Evolutionary conservation across 2,329 filamentous ascomycete genomes (phyloP).

Genomic region (Pseudogymnoascus sp.): DNA sequence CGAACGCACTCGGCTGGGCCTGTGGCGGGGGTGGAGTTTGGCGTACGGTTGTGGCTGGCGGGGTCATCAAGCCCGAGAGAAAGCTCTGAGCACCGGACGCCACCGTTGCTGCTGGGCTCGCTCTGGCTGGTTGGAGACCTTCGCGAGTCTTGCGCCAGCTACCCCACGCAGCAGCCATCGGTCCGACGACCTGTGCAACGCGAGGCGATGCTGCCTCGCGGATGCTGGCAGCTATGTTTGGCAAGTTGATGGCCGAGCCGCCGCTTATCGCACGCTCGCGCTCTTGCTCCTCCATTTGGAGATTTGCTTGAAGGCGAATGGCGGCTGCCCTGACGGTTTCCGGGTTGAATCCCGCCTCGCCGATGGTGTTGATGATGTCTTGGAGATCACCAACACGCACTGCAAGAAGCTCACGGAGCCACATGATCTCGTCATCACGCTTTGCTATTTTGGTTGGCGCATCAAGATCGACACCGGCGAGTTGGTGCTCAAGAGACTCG

Average conservation of each 20-base stretch:
- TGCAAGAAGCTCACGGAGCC: slow-evolving; percentile 86
- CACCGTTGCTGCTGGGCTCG: slow-evolving; percentile 36
- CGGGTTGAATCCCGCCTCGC: slow-evolving; percentile 66
- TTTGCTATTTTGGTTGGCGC: slow-evolving; percentile 78
- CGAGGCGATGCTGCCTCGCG: slow-evolving; percentile 66
- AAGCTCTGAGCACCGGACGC: slow-evolving; percentile 48
- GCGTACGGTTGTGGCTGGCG: slow-evolving; percentile 61
- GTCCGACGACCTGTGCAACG: slow-evolving; percentile 72
- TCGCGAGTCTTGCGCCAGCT: slow-evolving; percentile 69
- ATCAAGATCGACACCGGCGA: slow-evolving; percentile 64
- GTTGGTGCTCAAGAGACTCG: slow-evolving; percentile 71
- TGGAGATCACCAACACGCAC: slow-evolving; percentile 87
- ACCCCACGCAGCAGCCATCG: slow-evolving; percentile 83
- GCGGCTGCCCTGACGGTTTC: slow-evolving; percentile 79
- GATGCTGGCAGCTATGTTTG: slow-evolving; percentile 69
- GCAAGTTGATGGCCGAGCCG: slow-evolving; percentile 57
- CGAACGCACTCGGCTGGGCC: slow-evolving; percentile 48
- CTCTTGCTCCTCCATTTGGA: slow-evolving; percentile 97
- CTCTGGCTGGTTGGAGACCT: slow-evolving; percentile 32
- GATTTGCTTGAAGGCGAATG: slow-evolving; percentile 84
- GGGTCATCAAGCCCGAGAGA: slow-evolving; percentile 76
- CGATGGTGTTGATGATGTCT: slow-evolving; percentile 78
- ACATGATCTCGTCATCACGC: slow-evolving; percentile 86
- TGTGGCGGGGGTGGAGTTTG: slow-evolving; percentile 43
- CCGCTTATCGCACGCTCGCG: slow-evolving; percentile 75